A percentile compares a stretch with the other conserved stretches of the same genome.
Evolutionary conservation across 805 yeast species (phyloP).

Genomic region (Zygosaccharomyces gambellarensis): DNA sequence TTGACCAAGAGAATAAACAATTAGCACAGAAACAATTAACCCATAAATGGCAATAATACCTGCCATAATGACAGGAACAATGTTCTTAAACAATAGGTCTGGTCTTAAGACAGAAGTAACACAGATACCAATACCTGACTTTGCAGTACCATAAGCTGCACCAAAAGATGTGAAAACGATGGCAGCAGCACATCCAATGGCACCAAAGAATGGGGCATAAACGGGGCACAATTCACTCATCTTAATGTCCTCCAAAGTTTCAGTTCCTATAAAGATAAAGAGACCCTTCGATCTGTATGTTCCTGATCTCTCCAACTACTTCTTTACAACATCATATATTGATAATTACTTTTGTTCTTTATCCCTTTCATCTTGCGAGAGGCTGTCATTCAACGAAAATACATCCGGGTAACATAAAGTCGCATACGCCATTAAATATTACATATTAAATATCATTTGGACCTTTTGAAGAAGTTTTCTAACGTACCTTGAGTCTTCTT

Average conservation of each 20-base stretch:
- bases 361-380: constrained; percentile 10
- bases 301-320: not conserved
- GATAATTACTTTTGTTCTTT: not conserved
- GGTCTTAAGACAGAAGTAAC: constrained; percentile 98
- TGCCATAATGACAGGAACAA: constrained; percentile 98
- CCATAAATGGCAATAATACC: constrained; percentile 99
- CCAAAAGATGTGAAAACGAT: constrained; percentile 98
- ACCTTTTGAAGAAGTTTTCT: constrained; percentile 31
- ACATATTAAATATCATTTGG: not conserved
- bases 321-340: not conserved
- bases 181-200: constrained; percentile 99
- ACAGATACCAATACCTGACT: constrained; percentile 98
- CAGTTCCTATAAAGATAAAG: not conserved
- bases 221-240: constrained; percentile 40
- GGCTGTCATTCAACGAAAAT: constrained; percentile 10
- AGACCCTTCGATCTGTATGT: not conserved
- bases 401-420: constrained; percentile 14
- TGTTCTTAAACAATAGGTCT: constrained; percentile 85
- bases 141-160: constrained; percentile 99
- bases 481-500: constrained; percentile 32
- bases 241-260: not conserved
- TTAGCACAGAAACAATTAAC: constrained; percentile 90
- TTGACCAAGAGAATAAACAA: constrained; percentile 84
- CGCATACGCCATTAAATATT: not conserved
- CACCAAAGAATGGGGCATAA: constrained; percentile 90